Base-by-base conservation (phyloP, 2,329 filamentous ascomycete species). In the Escovopsis sp. region DNA sequence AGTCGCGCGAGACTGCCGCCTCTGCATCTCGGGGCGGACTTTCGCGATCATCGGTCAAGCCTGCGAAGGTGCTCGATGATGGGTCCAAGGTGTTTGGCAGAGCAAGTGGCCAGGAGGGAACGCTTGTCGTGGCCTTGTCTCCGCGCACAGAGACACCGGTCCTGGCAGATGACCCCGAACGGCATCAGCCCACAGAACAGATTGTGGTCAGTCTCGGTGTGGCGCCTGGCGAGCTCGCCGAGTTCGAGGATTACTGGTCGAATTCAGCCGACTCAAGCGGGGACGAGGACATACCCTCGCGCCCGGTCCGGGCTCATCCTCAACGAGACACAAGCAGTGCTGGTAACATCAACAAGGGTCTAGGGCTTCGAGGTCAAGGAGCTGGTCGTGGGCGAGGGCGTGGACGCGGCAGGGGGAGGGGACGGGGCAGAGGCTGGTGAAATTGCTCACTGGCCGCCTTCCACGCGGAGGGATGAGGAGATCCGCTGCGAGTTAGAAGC, bases 221-320 rank as follows among this genome's bases (percentile, higher is more conserved):
- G 21, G 21, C 21, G 21, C 21, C 21, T 3, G 21, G 21, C 3
- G 21, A 25, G 21, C 21, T 25, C 11, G 21, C 21, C 8, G 21
- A 34, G 32, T 14, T 18, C 11, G 33, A 18, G 17, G 26, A 17
- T 4, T 25, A 25, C 21, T 31, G 26, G 25, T 40, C 35, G 12
- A 35, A 32, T 27, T 40, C 36, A 2, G 35, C 26, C 10, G 35
- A 33, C 9, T 43, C 44, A 9, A 44, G 42, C 18, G 43, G 41
- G 13, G 41, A 43, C 13, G 40, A 39, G 6, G 46, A 47, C 13
- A 48, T 48, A 31, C 45, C 45, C 5, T 45, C 44, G 11, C 21
- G 21, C 21, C 21, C 21, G 3, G 8, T 8, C 21, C 9, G 7
- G 21, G 21, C 21, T 3, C 3, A 25, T 9, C 21, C 4, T 25